Evolutionary conservation across 352 stramenopile genomes (phyloP).

Genomic region (Stephanocyclus meneghinianus): DNA sequence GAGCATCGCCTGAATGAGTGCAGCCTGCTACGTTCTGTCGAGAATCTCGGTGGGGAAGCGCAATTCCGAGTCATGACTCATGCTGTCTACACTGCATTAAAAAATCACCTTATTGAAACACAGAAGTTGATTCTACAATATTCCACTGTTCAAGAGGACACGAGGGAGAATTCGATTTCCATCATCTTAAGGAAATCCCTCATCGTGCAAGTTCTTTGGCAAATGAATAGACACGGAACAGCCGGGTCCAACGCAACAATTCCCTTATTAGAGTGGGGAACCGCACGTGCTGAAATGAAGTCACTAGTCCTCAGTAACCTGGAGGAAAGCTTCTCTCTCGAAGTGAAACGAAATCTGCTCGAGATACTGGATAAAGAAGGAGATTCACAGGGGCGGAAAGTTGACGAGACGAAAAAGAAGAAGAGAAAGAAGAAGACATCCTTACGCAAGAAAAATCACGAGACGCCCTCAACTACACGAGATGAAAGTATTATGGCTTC

Average conservation of each 20-base stretch:
- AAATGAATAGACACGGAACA: neutral
- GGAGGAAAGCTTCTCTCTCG: conserved; percentile 30
- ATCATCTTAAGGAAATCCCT: neutral
- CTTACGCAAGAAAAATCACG: conserved; percentile 13
- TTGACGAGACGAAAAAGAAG: conserved; percentile 46
- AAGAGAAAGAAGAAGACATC: conserved; percentile 45
- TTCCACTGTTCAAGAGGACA: neutral
- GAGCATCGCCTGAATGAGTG: neutral
- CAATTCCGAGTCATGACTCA: conserved; percentile 21
- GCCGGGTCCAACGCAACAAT: conserved; percentile 6
- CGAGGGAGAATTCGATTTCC: too few species aligned
- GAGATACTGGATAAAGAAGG: conserved; percentile 29
- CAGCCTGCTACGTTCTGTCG: neutral
- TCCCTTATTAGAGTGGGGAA: conserved; percentile 44
- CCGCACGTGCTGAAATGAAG: conserved; percentile 30
- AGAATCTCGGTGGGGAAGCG: conserved; percentile 28
- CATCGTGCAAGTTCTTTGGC: neutral
- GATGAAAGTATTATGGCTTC: conserved; percentile 13
- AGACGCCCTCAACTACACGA: neutral
- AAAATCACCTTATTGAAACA: neutral
- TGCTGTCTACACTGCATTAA: conserved; percentile 31
- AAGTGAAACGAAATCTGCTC: conserved; percentile 42
- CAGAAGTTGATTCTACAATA: neutral
- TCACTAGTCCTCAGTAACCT: conserved; percentile 29
- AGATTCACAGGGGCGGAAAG: conserved; percentile 7